Conservation (phyloP, 2,329 filamentous ascomycete species). For the Sporothrix pseudoabietina region DNA sequence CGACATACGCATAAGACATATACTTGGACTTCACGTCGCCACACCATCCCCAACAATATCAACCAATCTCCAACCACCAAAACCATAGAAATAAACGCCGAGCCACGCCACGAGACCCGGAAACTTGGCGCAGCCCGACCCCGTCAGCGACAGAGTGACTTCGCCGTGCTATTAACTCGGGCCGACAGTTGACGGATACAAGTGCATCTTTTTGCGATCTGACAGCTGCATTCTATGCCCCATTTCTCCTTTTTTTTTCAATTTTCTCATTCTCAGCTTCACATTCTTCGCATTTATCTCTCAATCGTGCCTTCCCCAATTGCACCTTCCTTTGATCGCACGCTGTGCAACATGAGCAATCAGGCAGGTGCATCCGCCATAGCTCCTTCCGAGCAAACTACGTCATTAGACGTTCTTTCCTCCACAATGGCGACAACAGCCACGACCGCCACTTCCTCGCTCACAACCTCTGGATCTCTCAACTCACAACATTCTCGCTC, state of each 20-base stretch:
- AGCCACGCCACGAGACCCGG: not conserved
- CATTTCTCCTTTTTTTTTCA: not conserved
- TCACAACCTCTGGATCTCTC: not conserved
- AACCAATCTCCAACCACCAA: not conserved
- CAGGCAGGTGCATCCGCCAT: not conserved
- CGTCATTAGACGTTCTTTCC: constrained; percentile 21
- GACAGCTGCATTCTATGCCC: not conserved
- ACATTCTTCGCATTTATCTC: not conserved
- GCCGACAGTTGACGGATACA: not conserved
- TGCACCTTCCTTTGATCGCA: not conserved
- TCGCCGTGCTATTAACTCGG: not conserved
- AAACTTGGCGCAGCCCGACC: constrained; percentile 7
- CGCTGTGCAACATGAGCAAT: constrained; percentile 12
- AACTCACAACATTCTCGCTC: not conserved
- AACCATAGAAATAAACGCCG: not conserved
- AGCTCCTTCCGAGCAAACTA: constrained; percentile 15
- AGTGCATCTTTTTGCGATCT: not conserved
- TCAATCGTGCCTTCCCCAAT: not conserved
- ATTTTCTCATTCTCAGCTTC: not conserved
- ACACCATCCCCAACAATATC: constrained; percentile 2
- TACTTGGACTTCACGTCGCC: not conserved
- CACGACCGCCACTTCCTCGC: not conserved
- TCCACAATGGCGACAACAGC: not conserved
- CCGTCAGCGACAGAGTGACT: not conserved
- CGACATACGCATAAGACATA: not conserved